Evolutionary conservation across 164 flowering plant genomes (phyloP), one percentile per base, ranked within the genome.

Genomic region (Platanus orientalis): DNA sequence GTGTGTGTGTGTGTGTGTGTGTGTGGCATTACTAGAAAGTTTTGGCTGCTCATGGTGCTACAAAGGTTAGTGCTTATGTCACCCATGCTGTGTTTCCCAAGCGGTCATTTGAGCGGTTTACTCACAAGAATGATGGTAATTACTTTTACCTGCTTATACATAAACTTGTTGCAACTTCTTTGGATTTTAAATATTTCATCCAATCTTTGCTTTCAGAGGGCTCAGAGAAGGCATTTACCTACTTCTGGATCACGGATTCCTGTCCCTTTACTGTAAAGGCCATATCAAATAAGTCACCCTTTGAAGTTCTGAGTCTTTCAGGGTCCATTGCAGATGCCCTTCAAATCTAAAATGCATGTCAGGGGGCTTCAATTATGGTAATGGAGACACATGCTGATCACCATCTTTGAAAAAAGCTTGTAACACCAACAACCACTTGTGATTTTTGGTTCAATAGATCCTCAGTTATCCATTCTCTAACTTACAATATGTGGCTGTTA

Each of bases 171-270:
- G 6, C 28, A 26, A 24, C 21, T 51, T 39, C 12, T 51, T 24
- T 25, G 6, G 58, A 16, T 10, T 64, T 42, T 30, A 14, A 17
- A 44, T 36, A 30, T 17, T 30, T 2, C 4, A 13, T 11, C 36
- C 32, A 7, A 42, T 40, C 1, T 12, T 24, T 44, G 4, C 52
- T 68, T 66, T 64, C 69, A 65, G 78, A 71, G 70, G 79, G 66
- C 17, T 65, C 78, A 1, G 81, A 79, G 64, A 79, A 78, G 48
- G 85, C 84, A 11, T 92, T 95, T 66, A 28, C 88, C 29, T 71
- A 88, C 88, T 95, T 95, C 36, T 95, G 99, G 99, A 85, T 87
- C 62, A 95, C 97, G 3, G 99, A 95, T 71, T 95, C 99, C 13
- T 95, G 99, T 73, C 85, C 97, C 0, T 75, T n/a, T 3, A 95